A percentile compares a stretch with the other conserved stretches of the same genome.
Conservation (phyloP, 345 rosid species). For the Syzygium aromaticum region DNA sequence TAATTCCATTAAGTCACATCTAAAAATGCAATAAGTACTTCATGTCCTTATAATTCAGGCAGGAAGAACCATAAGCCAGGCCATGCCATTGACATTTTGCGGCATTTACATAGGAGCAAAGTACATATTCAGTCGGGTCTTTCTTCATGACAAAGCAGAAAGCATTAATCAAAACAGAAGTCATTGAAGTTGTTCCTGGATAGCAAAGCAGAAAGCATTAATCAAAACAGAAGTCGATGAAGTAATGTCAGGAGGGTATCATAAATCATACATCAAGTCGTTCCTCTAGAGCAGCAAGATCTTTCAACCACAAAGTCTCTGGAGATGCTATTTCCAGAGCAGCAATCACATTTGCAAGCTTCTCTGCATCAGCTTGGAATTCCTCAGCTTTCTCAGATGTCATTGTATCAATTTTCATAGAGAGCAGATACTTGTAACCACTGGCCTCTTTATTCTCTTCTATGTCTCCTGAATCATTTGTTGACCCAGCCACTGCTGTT, state of each 20-base stretch:
- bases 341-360: slow-evolving; percentile 42
- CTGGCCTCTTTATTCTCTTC: slow-evolving; percentile 43
- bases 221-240: neutral
- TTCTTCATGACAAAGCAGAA: neutral
- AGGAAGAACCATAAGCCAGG: too few species aligned
- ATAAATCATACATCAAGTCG: slow-evolving; percentile 58
- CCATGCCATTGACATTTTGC: too few species aligned
- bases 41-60: neutral
- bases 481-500: slow-evolving; percentile 63
- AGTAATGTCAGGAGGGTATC: neutral
- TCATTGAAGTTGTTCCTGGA: slow-evolving; percentile 34
- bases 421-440: slow-evolving; percentile 80
- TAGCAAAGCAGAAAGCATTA: neutral
- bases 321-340: slow-evolving; percentile 51
- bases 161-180: neutral
- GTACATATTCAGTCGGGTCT: too few species aligned
- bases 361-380: slow-evolving; percentile 52
- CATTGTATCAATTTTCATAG: slow-evolving; percentile 65
- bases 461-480: slow-evolving; percentile 41
- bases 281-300: slow-evolving; percentile 54
- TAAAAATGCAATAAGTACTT: neutral
- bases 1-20: neutral
- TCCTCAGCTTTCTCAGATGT: slow-evolving; percentile 75
- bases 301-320: slow-evolving; percentile 59
- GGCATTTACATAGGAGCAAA: too few species aligned